These are phyloP conservation scores for Hibiscus tridactylites DNA, from an alignment of 345 rosid genomes.

Conservation along the genomic window DNA sequence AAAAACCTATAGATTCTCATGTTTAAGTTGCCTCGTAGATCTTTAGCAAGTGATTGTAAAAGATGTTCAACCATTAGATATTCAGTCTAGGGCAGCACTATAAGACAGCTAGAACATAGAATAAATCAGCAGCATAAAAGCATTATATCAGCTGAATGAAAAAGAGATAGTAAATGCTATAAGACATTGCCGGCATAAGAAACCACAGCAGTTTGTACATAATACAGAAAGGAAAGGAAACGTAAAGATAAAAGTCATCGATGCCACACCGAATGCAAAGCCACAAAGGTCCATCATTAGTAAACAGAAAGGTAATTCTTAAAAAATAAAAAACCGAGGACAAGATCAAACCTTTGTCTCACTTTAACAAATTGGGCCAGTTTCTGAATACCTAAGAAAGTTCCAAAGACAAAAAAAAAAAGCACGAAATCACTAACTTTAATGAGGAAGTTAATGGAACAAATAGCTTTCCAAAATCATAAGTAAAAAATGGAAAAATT, in stretches of 20 bases:
- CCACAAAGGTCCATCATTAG: background rate
- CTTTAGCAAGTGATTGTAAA: background rate
- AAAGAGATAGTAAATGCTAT: background rate
- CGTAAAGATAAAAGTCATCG: background rate
- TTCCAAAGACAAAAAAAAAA: background rate
- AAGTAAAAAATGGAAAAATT: too few species aligned
- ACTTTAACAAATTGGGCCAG: constrained; percentile 82
- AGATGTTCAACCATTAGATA: background rate
- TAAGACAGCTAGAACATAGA: background rate
- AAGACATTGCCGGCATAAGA: background rate
- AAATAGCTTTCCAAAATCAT: background rate
- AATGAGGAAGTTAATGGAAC: background rate
- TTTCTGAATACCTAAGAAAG: constrained; percentile 55
- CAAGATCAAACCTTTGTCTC: constrained; percentile 73
- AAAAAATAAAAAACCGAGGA: background rate
- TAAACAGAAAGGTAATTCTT: background rate
- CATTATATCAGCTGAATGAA: background rate
- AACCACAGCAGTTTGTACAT: background rate
- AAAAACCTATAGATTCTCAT: background rate
- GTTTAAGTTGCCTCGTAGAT: background rate
- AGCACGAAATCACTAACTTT: background rate
- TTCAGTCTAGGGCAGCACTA: background rate
- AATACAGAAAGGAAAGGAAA: background rate
- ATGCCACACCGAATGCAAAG: background rate
- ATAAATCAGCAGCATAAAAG: background rate